These are phyloP conservation scores for Claviceps capensis DNA, from an alignment of 2,329 filamentous ascomycete genomes.

Conservation along the genomic window DNA sequence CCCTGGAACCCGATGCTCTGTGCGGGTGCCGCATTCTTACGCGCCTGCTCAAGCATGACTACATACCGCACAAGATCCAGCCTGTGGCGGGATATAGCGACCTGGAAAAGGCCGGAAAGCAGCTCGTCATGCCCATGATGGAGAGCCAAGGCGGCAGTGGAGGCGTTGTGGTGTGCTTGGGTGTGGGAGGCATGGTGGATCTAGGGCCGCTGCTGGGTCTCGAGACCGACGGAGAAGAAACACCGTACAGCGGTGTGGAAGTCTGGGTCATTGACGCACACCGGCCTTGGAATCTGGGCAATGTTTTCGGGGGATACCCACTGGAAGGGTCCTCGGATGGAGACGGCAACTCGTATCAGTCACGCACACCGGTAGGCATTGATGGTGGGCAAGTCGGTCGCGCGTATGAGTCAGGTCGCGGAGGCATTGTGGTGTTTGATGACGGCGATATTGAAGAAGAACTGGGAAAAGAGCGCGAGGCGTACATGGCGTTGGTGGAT, in stretches of 20 bases:
- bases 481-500: slow-evolving; percentile 71
- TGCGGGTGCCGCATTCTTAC: slow-evolving; percentile 93
- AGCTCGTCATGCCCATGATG: slow-evolving; percentile 77
- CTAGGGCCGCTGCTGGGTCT: slow-evolving; percentile 68
- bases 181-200: slow-evolving; percentile 84
- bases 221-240: slow-evolving; percentile 46
- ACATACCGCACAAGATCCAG: slow-evolving; percentile 94
- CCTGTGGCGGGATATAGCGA: slow-evolving; percentile 89
- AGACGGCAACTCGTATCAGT: slow-evolving; percentile 27
- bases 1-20: slow-evolving; percentile 87
- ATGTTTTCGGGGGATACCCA: slow-evolving; percentile 72
- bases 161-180: slow-evolving; percentile 81
- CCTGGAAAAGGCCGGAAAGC: slow-evolving; percentile 63
- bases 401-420: slow-evolving; percentile 62
- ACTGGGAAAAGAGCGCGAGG: slow-evolving; percentile 57
- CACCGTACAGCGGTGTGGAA: slow-evolving; percentile 68
- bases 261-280: slow-evolving; percentile 90
- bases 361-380: slow-evolving; percentile 50
- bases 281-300: slow-evolving; percentile 86
- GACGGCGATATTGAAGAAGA: slow-evolving; percentile 91
- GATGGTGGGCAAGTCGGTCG: slow-evolving; percentile 58
- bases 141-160: slow-evolving; percentile 70
- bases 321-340: slow-evolving; percentile 36
- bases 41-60: slow-evolving; percentile 87
- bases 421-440: slow-evolving; percentile 87